Percentiles rank a stretch among this genome's conserved stretches.
Evolutionary conservation across 805 yeast genomes (phyloP).

Genomic region (Candida ovalis): DNA sequence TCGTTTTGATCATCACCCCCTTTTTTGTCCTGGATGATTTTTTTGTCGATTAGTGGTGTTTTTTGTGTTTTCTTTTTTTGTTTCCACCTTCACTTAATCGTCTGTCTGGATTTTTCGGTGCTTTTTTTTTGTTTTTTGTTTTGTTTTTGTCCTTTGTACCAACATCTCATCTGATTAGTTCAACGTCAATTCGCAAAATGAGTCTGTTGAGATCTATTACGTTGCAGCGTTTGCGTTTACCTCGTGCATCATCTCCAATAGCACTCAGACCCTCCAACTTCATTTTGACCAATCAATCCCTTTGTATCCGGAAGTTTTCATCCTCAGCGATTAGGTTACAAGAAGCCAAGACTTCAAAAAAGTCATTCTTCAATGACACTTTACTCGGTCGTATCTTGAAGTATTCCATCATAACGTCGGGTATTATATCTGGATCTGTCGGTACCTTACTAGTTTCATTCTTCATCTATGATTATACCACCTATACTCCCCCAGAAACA

Average conservation of each 20-base stretch:
- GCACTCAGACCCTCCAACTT: background rate
- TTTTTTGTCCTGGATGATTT: background rate
- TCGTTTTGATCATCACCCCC: background rate
- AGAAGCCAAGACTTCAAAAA: slow-evolving; percentile 1
- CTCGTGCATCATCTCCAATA: background rate
- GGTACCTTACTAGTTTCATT: slow-evolving; percentile 42
- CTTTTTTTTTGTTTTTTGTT: background rate
- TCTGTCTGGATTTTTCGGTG: background rate
- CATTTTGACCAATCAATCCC: background rate
- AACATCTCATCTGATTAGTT: background rate
- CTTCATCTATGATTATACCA: slow-evolving; percentile 63
- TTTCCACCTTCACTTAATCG: background rate
- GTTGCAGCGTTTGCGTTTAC: background rate
- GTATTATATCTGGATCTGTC: slow-evolving; percentile 41
- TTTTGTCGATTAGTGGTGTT: no score
- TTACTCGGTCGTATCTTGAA: slow-evolving; percentile 32
- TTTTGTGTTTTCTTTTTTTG: background rate
- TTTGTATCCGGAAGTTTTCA: background rate
- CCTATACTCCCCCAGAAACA: slow-evolving; percentile 44
- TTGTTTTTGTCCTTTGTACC: background rate
- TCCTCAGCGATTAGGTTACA: background rate
- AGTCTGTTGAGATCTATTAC: background rate
- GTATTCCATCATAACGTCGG: slow-evolving; percentile 35
- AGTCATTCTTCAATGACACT: slow-evolving; percentile 19
- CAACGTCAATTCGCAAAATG: background rate